Evolutionary conservation across 2,329 filamentous ascomycete genomes (phyloP).

Genomic region (Purpureocillium lavendulum): DNA sequence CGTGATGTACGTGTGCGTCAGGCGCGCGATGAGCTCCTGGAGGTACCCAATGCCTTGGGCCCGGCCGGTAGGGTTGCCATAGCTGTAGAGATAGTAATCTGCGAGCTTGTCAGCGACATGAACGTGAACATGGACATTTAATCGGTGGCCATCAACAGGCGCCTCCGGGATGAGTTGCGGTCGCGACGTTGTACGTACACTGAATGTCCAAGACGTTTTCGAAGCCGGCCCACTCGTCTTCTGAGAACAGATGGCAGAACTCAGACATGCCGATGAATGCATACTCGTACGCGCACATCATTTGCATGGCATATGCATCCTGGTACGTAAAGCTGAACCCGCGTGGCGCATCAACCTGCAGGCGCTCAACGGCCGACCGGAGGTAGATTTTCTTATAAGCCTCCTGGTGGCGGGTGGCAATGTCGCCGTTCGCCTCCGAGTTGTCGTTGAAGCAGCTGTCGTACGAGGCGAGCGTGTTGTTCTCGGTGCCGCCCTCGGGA

Average conservation of each 20-base stretch:
- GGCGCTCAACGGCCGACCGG: conserved; percentile 30
- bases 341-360: conserved; percentile 35
- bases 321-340: conserved; percentile 39
- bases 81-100: conserved; percentile 70
- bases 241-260: conserved; percentile 64
- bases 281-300: conserved; percentile 45
- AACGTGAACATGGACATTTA: too few relatives aligned
- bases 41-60: conserved; percentile 73
- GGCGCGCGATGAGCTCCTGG: conserved; percentile 69
- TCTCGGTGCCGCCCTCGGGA: conserved; percentile 51
- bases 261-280: conserved; percentile 38
- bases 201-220: conserved; percentile 44
- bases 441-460: conserved; percentile 33
- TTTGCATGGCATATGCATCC: conserved; percentile 43
- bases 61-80: conserved; percentile 64
- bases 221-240: conserved; percentile 61
- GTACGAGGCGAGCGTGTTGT: conserved; percentile 56
- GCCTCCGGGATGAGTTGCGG: too few relatives aligned
- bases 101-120: background rate
- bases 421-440: conserved; percentile 19
- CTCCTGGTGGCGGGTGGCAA: conserved; percentile 31
- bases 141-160: too few relatives aligned
- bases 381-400: conserved; percentile 38
- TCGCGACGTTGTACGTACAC: conserved; percentile 23
- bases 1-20: conserved; percentile 64